Conservation (phyloP, 179 eudicot genomes). For the Heliamphora pulchella region DNA sequence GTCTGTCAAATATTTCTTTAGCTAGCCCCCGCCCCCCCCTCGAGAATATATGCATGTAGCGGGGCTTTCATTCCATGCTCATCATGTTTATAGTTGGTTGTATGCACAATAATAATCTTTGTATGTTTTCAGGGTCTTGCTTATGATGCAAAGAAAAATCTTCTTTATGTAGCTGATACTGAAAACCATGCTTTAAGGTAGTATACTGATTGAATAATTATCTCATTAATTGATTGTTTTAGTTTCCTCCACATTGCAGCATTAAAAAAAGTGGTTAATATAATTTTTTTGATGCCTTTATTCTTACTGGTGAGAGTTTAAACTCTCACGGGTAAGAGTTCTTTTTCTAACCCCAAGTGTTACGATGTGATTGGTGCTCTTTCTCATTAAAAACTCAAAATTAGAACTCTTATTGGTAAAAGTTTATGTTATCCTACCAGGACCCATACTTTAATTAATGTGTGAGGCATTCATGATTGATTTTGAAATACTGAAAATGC, state of each 20-base stretch:
- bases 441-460: background rate
- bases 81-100: conserved; percentile 4
- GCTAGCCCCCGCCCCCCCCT: background rate
- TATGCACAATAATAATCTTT: conserved; percentile 12
- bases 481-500: background rate
- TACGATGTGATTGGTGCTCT: no score
- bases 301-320: background rate
- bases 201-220: conserved; percentile 5
- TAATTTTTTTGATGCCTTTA: conserved; percentile 1
- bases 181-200: conserved; percentile 98
- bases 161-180: conserved; percentile 92
- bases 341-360: no score
- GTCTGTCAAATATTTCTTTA: background rate
- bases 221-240: conserved; percentile 2
- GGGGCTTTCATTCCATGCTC: background rate
- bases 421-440: no score
- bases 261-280: background rate
- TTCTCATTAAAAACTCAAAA: no score
- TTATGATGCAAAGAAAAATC: conserved; percentile 81
- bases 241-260: background rate
- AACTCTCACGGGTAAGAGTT: no score
- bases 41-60: background rate
- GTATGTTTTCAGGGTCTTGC: conserved; percentile 65
- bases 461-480: background rate
- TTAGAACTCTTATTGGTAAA: no score